These are phyloP conservation scores for Colletotrichum sp. DNA, from an alignment of 2,329 filamentous ascomycete genomes.

Conservation along the genomic window DNA sequence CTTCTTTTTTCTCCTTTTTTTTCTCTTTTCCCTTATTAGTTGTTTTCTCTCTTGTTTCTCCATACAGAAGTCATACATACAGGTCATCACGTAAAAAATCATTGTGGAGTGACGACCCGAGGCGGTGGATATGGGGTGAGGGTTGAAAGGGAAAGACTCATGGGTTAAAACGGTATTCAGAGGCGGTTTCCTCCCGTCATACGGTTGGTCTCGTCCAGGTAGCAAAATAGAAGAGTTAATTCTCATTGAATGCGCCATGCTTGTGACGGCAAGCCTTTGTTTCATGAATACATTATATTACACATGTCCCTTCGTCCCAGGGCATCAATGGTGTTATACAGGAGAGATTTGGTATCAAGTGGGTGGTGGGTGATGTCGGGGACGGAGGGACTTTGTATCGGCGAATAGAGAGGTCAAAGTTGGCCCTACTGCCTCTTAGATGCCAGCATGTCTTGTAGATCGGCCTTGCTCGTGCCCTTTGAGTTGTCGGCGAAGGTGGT, in stretches of 20 bases:
- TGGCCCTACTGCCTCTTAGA: conserved; percentile 8
- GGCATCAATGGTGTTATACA: conserved; percentile 6
- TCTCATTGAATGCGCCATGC: neutral
- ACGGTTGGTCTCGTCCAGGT: neutral
- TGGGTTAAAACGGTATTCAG: conserved; percentile 2
- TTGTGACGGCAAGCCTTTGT: neutral
- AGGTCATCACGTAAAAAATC: conserved; percentile 19
- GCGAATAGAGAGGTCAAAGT: neutral
- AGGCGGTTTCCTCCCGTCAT: neutral
- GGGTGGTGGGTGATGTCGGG: neutral
- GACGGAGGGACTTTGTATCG: neutral
- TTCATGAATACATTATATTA: conserved; percentile 18
- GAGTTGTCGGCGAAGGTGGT: conserved; percentile 34
- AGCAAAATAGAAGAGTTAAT: conserved; percentile 15
- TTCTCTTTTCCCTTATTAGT: conserved; percentile 5
- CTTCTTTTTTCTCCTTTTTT: conserved; percentile 29
- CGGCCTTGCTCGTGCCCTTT: conserved; percentile 35
- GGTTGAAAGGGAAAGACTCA: neutral
- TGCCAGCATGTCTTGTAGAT: conserved; percentile 45
- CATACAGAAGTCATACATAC: conserved; percentile 20
- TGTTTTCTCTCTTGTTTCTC: conserved; percentile 19
- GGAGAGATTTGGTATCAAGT: neutral
- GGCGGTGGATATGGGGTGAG: neutral
- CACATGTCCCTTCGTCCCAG: neutral
- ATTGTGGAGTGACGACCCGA: conserved; percentile 5